These are phyloP conservation scores for Tetrahymena borealis DNA, from an alignment of 73 alveolate species.

Conservation along the genomic window DNA sequence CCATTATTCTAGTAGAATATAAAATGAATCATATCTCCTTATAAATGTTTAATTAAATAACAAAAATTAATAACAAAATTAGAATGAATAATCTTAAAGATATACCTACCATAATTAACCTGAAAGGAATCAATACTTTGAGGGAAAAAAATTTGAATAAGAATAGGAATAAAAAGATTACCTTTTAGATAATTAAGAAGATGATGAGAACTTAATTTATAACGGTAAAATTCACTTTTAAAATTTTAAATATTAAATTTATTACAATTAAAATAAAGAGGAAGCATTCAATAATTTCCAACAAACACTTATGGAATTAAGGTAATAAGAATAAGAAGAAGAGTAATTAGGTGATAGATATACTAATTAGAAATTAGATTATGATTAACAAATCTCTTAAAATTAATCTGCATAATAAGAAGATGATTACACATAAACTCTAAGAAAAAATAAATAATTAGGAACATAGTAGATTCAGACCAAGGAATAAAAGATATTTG, in stretches of 20 bases:
- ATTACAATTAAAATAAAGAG: background rate
- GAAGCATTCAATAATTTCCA: background rate
- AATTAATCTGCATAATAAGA: too few relatives aligned
- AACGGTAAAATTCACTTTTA: background rate
- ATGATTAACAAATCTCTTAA: too few relatives aligned
- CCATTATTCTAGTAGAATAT: background rate
- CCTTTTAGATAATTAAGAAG: too few relatives aligned
- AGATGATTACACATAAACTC: too few relatives aligned
- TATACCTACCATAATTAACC: too few relatives aligned
- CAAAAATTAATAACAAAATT: background rate
- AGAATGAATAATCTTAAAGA: too few relatives aligned
- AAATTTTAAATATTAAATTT: background rate
- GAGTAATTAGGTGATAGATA: background rate
- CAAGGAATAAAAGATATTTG: background rate
- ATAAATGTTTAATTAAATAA: background rate
- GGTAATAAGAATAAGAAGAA: background rate
- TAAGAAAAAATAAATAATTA: background rate
- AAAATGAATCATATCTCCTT: background rate
- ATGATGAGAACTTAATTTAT: background rate
- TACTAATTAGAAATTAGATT: background rate
- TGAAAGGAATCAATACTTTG: too few relatives aligned
- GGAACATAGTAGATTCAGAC: background rate
- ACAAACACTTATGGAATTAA: background rate
- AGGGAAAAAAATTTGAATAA: too few relatives aligned
- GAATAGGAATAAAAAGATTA: too few relatives aligned